A percentile compares a stretch with the other conserved stretches of the same genome.
Conservation (phyloP, 2,329 filamentous ascomycete genomes). For the Penicillium sumatraense region DNA sequence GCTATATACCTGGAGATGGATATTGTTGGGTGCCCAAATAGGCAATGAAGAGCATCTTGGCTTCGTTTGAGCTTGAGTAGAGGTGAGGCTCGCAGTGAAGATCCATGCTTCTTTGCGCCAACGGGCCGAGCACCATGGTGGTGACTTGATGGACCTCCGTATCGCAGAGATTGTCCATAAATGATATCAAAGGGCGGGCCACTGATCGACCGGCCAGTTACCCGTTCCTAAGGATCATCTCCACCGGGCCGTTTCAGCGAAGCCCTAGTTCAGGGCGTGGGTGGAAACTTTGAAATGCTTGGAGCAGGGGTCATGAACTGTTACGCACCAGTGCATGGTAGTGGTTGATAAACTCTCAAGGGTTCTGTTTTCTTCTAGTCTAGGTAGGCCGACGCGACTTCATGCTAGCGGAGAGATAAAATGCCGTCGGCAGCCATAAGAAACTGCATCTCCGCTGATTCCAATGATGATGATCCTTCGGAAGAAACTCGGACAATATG, state of each 20-base stretch:
- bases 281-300: neutral
- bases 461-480: neutral
- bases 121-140: slow-evolving; percentile 1
- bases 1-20: slow-evolving; percentile 2
- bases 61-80: slow-evolving; percentile 18
- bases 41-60: slow-evolving; percentile 10
- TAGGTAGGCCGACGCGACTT: neutral
- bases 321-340: neutral
- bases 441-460: neutral
- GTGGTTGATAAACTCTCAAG: no score
- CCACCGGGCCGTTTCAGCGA: slow-evolving; percentile 6
- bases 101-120: slow-evolving; percentile 13
- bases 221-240: slow-evolving; percentile 3
- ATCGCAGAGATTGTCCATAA: slow-evolving; percentile 8
- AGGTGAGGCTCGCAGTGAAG: slow-evolving; percentile 9
- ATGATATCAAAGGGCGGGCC: slow-evolving; percentile 7
- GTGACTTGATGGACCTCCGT: neutral
- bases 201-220: slow-evolving; percentile 7
- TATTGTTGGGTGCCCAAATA: neutral
- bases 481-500: neutral
- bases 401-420: neutral
- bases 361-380: neutral
- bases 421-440: neutral
- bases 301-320: neutral
- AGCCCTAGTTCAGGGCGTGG: neutral